Conservation (phyloP, 768 basidiomycete genomes). For the Lactarius akahatsu region DNA sequence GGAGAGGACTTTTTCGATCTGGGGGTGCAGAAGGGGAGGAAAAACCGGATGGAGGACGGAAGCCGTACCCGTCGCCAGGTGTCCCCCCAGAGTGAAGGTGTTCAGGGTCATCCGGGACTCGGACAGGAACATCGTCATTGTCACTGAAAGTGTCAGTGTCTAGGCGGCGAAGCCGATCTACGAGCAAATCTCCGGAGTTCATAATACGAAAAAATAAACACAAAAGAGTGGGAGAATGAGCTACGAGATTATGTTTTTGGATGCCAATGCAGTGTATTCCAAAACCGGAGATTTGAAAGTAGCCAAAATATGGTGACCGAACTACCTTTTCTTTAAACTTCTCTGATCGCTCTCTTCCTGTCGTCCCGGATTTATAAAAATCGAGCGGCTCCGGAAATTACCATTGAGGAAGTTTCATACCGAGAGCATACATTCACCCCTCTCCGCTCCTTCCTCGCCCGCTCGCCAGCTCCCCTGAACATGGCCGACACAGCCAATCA, state of each 20-base stretch:
- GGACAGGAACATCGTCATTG: conserved; percentile 10
- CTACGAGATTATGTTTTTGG: background rate
- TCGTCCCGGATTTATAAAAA: conserved; percentile 5
- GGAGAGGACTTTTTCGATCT: conserved; percentile 39
- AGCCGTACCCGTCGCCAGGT: conserved; percentile 76
- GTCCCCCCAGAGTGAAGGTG: background rate
- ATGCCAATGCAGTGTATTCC: conserved; percentile 7
- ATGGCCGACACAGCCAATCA: conserved; percentile 23
- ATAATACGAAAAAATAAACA: background rate
- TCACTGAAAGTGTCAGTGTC: background rate
- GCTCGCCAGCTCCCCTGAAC: conserved; percentile 9
- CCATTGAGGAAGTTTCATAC: conserved; percentile 21
- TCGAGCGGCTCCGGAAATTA: conserved; percentile 8
- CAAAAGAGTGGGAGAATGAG: background rate
- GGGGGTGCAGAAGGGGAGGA: conserved; percentile 52
- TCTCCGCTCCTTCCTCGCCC: conserved; percentile 1
- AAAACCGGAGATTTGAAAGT: conserved; percentile 24
- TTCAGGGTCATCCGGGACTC: background rate
- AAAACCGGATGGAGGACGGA: conserved; percentile 65
- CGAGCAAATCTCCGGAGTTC: conserved; percentile 22
- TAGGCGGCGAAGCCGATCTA: conserved; percentile 20
- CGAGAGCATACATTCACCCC: conserved; percentile 9
- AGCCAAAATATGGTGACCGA: conserved; percentile 16
- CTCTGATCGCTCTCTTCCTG: conserved; percentile 22
- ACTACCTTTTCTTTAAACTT: conserved; percentile 16